Conservation (phyloP, 441 rosid genomes). For the Oxalis stricta region DNA sequence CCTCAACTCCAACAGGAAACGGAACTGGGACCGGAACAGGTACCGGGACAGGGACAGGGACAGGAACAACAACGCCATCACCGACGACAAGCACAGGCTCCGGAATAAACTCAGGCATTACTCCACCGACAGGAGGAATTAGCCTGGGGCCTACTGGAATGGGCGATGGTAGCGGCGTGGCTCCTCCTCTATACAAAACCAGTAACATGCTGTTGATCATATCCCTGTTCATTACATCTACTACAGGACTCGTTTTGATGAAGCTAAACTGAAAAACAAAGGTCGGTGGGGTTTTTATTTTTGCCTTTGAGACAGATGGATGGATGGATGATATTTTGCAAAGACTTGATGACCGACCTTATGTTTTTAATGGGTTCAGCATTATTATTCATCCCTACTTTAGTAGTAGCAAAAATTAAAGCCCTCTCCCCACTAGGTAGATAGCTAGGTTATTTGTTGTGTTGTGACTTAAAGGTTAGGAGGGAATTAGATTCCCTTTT, state of each 20-base stretch:
- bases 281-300: slow-evolving; percentile 3
- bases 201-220: slow-evolving; percentile 14
- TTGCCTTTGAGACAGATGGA: too few species aligned
- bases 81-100: not conserved
- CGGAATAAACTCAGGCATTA: not conserved
- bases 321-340: slow-evolving; percentile 29
- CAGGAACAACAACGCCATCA: slow-evolving; percentile 6
- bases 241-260: slow-evolving; percentile 22
- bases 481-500: slow-evolving; percentile 30
- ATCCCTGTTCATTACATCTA: slow-evolving; percentile 9
- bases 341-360: slow-evolving; percentile 12
- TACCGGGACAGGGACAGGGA: slow-evolving; percentile 16
- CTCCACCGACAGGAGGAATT: slow-evolving; percentile 19
- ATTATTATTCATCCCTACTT: slow-evolving; percentile 7
- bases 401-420: slow-evolving; percentile 8
- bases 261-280: not conserved
- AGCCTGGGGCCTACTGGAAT: slow-evolving; percentile 41
- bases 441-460: too few species aligned
- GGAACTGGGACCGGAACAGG: too few species aligned
- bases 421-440: slow-evolving; percentile 27
- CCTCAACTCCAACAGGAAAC: too few species aligned
- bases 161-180: slow-evolving; percentile 25
- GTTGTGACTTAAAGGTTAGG: too few species aligned
- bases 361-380: slow-evolving; percentile 11
- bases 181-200: slow-evolving; percentile 9